phyloP scores from a whole-genome alignment of 192 early-diverging fungal genomes.

The Coemansia sp. region DNA sequence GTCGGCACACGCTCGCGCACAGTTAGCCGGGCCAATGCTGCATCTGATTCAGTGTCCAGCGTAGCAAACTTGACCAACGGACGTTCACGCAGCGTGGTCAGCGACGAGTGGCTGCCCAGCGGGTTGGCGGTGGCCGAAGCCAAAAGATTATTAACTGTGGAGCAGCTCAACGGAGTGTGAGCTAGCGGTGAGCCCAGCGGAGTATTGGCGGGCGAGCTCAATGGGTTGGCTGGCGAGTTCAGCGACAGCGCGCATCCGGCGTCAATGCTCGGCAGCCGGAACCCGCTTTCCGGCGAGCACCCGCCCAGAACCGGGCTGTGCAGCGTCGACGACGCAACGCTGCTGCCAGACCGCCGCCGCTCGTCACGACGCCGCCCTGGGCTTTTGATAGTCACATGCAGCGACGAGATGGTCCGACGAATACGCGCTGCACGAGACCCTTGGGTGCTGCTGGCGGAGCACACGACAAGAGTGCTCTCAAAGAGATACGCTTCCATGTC shows the following conservation, averaged over 20 bases:
- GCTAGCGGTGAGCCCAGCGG: slow-evolving; percentile 13
- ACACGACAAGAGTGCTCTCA: slow-evolving; percentile 26
- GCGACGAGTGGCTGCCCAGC: slow-evolving; percentile 40
- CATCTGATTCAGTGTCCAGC: neutral
- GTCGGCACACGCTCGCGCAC: slow-evolving; percentile 24
- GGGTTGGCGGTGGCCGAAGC: neutral
- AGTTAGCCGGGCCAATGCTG: slow-evolving; percentile 11
- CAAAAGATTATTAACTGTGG: too few relatives aligned
- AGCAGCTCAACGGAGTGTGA: neutral
- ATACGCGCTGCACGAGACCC: slow-evolving; percentile 17
- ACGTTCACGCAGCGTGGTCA: slow-evolving; percentile 39
- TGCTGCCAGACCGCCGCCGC: slow-evolving; percentile 31
- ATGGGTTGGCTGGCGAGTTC: slow-evolving; percentile 13
- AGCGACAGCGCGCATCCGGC: slow-evolving; percentile 21
- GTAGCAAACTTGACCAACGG: slow-evolving; percentile 32
- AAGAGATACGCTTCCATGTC: slow-evolving; percentile 39
- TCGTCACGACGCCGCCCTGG: slow-evolving; percentile 7
- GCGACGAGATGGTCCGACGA: slow-evolving; percentile 41
- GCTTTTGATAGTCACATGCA: slow-evolving; percentile 33
- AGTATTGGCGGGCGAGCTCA: slow-evolving; percentile 3
- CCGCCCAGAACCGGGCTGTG: slow-evolving; percentile 16
- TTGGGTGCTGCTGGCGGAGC: slow-evolving; percentile 9
- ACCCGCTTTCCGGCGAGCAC: slow-evolving; percentile 17
- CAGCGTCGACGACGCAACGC: slow-evolving; percentile 34
- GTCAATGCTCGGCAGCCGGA: slow-evolving; percentile 40